These are phyloP conservation scores for Phytophthora crassamura DNA, from an alignment of 352 stramenopile genomes.

Conservation along the genomic window DNA sequence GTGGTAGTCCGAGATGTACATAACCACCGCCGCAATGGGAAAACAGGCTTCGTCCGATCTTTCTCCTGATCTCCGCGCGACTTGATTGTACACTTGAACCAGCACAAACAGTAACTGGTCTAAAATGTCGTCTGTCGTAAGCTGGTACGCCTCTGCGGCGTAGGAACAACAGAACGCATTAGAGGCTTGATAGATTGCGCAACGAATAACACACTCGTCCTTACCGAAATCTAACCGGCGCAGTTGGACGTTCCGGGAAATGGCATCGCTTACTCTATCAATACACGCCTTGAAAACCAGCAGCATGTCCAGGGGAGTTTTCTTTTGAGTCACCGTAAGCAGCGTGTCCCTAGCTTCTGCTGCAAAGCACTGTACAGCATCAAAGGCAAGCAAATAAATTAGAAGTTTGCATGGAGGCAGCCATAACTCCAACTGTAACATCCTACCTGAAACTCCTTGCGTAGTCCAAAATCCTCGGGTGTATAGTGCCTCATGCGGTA, in stretches of 20 bases:
- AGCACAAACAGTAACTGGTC: conserved; percentile 79
- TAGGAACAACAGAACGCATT: conserved; percentile 1
- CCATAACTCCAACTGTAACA: too few relatives aligned
- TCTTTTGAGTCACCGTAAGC: conserved; percentile 43
- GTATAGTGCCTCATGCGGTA: conserved; percentile 66
- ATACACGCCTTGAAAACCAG: conserved; percentile 74
- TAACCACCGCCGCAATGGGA: conserved; percentile 61
- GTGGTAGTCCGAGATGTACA: conserved; percentile 81
- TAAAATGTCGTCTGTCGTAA: conserved; percentile 86
- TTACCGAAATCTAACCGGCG: conserved; percentile 62
- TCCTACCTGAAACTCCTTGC: conserved; percentile 72
- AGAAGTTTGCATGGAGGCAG: too few relatives aligned
- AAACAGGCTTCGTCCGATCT: conserved; percentile 32
- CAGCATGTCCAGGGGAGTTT: conserved; percentile 81
- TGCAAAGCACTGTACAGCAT: conserved; percentile 43
- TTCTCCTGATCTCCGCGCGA: conserved; percentile 3
- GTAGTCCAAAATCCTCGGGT: conserved; percentile 71
- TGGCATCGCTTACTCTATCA: conserved; percentile 62
- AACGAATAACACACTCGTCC: neutral
- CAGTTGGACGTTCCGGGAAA: conserved; percentile 60
- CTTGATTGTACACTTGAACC: conserved; percentile 56
- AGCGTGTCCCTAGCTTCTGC: conserved; percentile 50
- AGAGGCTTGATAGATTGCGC: neutral
- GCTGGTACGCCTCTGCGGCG: conserved; percentile 50
- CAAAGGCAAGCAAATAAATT: neutral